Conservation (phyloP, 2,329 filamentous ascomycete species). For the Colletotrichum eleusines region DNA sequence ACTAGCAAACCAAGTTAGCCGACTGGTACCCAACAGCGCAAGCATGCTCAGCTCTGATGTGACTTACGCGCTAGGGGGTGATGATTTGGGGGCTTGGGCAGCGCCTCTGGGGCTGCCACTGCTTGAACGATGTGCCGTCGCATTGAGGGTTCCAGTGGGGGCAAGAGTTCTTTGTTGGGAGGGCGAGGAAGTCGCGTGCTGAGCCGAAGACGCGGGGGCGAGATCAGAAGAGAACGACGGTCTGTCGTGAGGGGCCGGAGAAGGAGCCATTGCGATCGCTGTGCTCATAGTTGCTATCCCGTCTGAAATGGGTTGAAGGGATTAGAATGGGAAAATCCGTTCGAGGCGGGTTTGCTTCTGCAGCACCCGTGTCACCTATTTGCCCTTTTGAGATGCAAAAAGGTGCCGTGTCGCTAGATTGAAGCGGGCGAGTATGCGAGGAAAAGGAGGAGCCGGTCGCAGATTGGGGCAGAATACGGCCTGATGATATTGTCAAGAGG, state of each 20-base stretch:
- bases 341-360: constrained; percentile 29
- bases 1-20: constrained; percentile 48
- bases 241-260: constrained; percentile 75
- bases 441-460: neutral
- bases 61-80: constrained; percentile 70
- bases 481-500: constrained; percentile 32
- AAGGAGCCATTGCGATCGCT: constrained; percentile 76
- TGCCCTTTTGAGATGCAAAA: constrained; percentile 23
- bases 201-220: constrained; percentile 49
- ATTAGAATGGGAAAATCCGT: neutral
- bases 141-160: constrained; percentile 57
- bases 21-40: constrained; percentile 33
- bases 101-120: constrained; percentile 67
- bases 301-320: constrained; percentile 7
- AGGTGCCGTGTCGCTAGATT: constrained; percentile 8
- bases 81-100: constrained; percentile 61
- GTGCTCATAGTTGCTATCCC: constrained; percentile 68
- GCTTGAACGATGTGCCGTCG: constrained; percentile 60
- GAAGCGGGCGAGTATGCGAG: neutral
- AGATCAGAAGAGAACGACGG: constrained; percentile 67
- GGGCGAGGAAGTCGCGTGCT: constrained; percentile 56
- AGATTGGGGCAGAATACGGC: constrained; percentile 14
- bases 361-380: constrained; percentile 24
- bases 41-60: constrained; percentile 15
- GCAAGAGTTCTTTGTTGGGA: constrained; percentile 58